Conservation (phyloP, 2,329 filamentous ascomycete species). For the Trichoderma arundinaceum region DNA sequence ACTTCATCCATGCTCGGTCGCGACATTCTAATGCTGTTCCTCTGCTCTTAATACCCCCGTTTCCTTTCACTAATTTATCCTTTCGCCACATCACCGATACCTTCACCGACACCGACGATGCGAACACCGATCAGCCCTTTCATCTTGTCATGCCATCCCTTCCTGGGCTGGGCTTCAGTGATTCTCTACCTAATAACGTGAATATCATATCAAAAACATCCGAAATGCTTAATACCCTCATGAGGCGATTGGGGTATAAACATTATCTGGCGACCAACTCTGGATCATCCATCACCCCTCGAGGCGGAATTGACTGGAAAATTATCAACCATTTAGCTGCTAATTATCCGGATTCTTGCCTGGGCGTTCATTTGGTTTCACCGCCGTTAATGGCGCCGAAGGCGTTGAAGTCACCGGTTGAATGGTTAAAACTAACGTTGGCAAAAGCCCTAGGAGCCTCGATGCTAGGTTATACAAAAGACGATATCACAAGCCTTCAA, state of each 20-base stretch:
- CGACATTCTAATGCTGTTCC: constrained; percentile 61
- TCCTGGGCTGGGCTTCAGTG: constrained; percentile 71
- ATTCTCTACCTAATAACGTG: constrained; percentile 58
- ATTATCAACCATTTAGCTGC: constrained; percentile 56
- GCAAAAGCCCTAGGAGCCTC: constrained; percentile 56
- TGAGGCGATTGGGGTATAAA: constrained; percentile 64
- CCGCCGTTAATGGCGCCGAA: constrained; percentile 60
- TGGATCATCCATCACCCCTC: constrained; percentile 53
- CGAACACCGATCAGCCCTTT: constrained; percentile 57
- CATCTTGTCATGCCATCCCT: constrained; percentile 70
- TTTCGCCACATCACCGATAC: constrained; percentile 60
- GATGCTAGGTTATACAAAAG: constrained; percentile 61
- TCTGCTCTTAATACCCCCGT: constrained; percentile 68
- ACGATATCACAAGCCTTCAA: constrained; percentile 55
- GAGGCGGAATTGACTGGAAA: constrained; percentile 59
- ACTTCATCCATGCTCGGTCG: constrained; percentile 68
- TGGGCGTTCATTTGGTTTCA: constrained; percentile 66
- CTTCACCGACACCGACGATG: constrained; percentile 59
- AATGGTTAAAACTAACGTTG: constrained; percentile 62
- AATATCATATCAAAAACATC: constrained; percentile 60
- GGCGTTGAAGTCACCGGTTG: constrained; percentile 49
- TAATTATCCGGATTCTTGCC: constrained; percentile 55
- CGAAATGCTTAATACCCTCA: constrained; percentile 61
- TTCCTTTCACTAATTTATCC: constrained; percentile 68
- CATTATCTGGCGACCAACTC: constrained; percentile 63